Conservation (phyloP, 331 rosid genomes). For the Stylosanthes scabra region DNA sequence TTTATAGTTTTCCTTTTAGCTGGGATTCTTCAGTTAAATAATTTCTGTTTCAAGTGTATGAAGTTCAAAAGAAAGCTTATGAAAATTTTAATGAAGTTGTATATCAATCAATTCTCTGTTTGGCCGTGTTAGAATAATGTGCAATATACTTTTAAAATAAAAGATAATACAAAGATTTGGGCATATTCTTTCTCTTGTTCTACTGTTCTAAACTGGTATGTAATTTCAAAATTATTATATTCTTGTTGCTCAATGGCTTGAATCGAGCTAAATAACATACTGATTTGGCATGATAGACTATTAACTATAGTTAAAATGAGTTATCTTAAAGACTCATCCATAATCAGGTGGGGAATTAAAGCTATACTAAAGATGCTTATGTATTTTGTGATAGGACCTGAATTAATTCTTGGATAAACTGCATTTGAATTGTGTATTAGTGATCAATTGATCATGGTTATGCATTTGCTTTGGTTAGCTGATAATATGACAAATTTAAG, state of each 20-base stretch:
- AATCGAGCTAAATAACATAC: neutral
- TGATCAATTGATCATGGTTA: neutral
- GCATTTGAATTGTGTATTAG: neutral
- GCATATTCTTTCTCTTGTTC: neutral
- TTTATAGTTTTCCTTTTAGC: conserved; percentile 7
- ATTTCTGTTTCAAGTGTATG: neutral
- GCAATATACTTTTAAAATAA: conserved; percentile 1
- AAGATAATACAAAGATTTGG: neutral
- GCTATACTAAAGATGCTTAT: neutral
- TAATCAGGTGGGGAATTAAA: neutral
- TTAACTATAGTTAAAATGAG: neutral
- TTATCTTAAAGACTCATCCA: conserved; percentile 1
- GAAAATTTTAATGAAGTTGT: neutral
- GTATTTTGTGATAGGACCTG: conserved; percentile 9
- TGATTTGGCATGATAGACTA: conserved; percentile 14
- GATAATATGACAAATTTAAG: too few relatives aligned
- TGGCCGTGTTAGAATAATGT: neutral
- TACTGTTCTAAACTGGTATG: neutral
- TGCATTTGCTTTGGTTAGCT: neutral
- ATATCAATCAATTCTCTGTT: neutral
- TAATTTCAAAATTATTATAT: neutral
- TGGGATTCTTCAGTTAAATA: conserved; percentile 8
- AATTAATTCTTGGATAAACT: neutral
- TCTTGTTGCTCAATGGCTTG: neutral
- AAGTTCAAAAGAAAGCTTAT: conserved; percentile 12